Evolutionary conservation across 495 filamentous ascomycete genomes (phyloP).

Genomic region (Trichoderma asperelloides): DNA sequence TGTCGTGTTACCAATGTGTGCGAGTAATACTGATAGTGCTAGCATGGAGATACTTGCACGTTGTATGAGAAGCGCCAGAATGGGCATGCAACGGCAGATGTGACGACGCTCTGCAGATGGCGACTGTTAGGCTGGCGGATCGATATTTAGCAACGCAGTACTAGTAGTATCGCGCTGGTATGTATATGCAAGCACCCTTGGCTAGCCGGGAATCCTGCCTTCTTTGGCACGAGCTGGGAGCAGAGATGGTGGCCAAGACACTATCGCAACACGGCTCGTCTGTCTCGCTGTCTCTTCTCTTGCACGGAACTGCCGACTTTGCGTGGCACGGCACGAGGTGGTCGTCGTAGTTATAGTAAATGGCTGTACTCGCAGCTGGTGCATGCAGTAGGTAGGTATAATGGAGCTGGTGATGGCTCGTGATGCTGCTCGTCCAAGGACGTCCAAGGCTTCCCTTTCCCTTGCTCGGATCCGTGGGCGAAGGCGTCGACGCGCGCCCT

Average conservation of each 20-base stretch:
- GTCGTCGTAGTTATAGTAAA: too few species aligned
- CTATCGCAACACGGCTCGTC: neutral
- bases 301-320: too few species aligned
- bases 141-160: neutral
- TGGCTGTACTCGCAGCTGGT: too few species aligned
- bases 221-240: neutral
- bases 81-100: neutral
- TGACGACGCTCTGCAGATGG: neutral
- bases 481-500: too few species aligned
- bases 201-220: slow-evolving; percentile 3
- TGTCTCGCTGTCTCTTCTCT: too few species aligned
- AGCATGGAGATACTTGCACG: neutral
- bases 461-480: too few species aligned
- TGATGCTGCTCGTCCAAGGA: too few species aligned
- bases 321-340: too few species aligned
- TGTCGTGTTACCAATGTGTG: neutral
- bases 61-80: neutral
- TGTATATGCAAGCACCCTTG: neutral
- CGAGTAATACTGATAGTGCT: neutral
- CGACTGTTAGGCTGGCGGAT: neutral
- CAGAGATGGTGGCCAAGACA: neutral
- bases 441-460: too few species aligned
- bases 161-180: neutral
- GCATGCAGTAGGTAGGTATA: too few species aligned
- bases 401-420: too few species aligned